Conservation (phyloP, 495 filamentous ascomycete genomes). For the Tetracladium setigerum region DNA sequence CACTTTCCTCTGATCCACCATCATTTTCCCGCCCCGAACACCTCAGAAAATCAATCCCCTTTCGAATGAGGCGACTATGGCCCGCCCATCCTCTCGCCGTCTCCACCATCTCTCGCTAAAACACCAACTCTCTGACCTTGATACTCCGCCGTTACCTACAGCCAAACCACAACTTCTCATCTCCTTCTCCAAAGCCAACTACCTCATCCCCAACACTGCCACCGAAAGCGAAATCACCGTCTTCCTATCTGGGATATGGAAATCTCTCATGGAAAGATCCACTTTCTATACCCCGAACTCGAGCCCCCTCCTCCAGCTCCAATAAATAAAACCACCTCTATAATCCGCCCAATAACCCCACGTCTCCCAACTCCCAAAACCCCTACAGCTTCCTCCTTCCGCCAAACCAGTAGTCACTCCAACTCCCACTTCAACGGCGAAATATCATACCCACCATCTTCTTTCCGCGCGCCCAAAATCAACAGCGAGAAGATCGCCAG, state of each 20-base stretch:
- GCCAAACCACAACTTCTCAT: neutral
- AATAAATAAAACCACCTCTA: too few species aligned
- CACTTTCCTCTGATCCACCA: conserved; percentile 16
- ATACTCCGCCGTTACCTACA: neutral
- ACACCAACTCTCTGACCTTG: neutral
- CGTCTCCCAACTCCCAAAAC: neutral
- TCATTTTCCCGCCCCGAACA: conserved; percentile 10
- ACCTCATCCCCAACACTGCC: conserved; percentile 19
- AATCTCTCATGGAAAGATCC: conserved; percentile 14
- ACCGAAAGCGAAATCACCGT: conserved; percentile 17
- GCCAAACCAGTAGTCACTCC: neutral
- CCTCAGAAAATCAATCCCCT: conserved; percentile 3
- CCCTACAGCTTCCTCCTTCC: neutral
- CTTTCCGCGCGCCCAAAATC: neutral
- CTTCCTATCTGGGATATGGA: conserved; percentile 19
- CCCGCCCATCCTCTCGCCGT: neutral
- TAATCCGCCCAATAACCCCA: neutral
- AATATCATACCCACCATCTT: conserved; percentile 1
- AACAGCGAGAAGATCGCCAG: conserved; percentile 1
- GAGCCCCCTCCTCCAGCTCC: conserved; percentile 4
- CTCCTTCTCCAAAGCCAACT: conserved; percentile 21
- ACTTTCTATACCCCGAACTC: conserved; percentile 17
- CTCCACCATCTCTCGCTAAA: neutral
- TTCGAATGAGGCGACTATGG: conserved; percentile 8
- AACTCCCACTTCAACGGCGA: neutral